Evolutionary conservation across 2,329 filamentous ascomycete species (phyloP), one percentile per base, ranked within the genome.

Genomic region (Alternaria tenuissima): DNA sequence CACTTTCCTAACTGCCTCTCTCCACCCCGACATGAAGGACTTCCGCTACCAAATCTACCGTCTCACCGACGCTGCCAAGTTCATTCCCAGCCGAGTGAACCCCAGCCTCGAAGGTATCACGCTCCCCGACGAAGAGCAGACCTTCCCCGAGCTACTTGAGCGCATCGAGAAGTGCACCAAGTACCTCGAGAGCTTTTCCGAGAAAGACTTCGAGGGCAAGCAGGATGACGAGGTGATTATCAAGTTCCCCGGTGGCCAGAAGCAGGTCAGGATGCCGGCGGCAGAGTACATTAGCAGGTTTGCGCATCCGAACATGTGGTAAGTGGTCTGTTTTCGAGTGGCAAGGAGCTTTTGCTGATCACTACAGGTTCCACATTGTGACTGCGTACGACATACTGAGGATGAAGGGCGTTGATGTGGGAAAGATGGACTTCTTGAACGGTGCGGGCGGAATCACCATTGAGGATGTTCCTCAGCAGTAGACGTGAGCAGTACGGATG

Each of bases 311-410:
- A 89, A 90, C 69, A 76, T 89, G 66, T 89, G 82, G 68, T 68
- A 55, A 48, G 63, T 41, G 38, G 16, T 5, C 7, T 20, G 18
- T 28, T 9, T 16, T 7, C 5, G 36, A 7, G 8, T 18, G 18
- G 49, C 6, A 6, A 7, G 1, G 20, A 28, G 8, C 4, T 24
- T 38, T 16, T 58, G 38, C 42, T 61, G 5, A 61, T 30, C 16
- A 14, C 18, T n/a, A 2, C n/a, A 68, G 66, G 79, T 91, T 91
- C 77, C 89, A 91, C 71, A 65, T 86, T 14, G 82, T 76, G 3
- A 88, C 82, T 12, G 81, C 86, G 9, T 91, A 91, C 78, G 80
- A 76, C 22, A 86, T 91, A 56, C 70, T 91, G 72, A 81, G 89
- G 61, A 84, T 82, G 69, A 83, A 87, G 76, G 89, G 88, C 1